Evolutionary conservation across 163 green algal genomes (phyloP).

Genomic region (Scenedesmus sp.): DNA sequence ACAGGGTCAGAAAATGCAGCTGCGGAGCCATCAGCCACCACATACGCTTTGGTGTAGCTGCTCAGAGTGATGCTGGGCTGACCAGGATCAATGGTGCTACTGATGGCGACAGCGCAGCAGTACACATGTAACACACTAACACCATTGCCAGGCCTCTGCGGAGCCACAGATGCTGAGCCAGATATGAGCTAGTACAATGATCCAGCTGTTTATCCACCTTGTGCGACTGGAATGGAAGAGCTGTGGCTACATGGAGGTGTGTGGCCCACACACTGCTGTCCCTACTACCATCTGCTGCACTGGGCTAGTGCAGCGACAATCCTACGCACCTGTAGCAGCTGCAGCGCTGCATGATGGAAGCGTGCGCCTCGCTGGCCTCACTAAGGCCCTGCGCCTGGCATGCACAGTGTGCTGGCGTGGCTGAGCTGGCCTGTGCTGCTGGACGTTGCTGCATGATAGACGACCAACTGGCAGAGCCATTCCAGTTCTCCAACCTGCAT

Average conservation of each 20-base stretch:
- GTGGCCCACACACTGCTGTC: slow-evolving; percentile 9
- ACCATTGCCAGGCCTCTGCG: background rate
- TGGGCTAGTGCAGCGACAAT: background rate
- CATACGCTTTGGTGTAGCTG: no score
- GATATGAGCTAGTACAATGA: background rate
- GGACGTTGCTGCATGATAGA: background rate
- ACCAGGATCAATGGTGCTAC: no score
- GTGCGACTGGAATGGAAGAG: background rate
- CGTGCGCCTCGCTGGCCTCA: background rate
- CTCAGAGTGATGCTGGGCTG: background rate
- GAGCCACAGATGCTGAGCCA: no score
- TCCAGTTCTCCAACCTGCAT: background rate
- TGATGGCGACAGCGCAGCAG: background rate
- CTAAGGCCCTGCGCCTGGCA: background rate
- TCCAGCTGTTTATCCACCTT: background rate
- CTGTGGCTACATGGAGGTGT: background rate
- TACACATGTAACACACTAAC: background rate
- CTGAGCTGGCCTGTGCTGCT: slow-evolving; percentile 9
- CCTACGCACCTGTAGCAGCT: background rate
- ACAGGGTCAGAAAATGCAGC: no score
- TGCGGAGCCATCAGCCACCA: background rate
- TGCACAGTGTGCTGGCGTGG: background rate
- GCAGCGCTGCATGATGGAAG: background rate
- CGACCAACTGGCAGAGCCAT: background rate
- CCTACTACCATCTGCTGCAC: background rate